Base-by-base conservation (phyloP, 2,329 filamentous ascomycete species). In the Bisporella sp. region DNA sequence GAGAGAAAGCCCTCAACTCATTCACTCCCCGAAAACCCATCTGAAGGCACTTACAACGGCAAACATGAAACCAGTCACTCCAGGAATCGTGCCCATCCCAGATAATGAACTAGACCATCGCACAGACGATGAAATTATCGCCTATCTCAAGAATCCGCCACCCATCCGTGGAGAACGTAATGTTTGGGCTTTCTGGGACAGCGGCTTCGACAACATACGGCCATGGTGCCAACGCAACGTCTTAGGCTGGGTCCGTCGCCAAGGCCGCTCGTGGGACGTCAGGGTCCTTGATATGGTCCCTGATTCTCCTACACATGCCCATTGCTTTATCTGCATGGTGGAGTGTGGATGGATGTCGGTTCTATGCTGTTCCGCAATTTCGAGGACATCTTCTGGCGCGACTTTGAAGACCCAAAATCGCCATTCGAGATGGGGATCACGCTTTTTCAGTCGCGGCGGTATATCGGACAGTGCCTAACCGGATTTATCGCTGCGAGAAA, bases 151-250 rank as follows among this genome's bases (percentile, higher is more conserved):
- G 31, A 51, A 49, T 2, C 55, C 60, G 32, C 60, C 62, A 4
- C 63, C 65, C 1, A 58, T 70, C 29, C 62, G 62, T 1, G 68
- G 67, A 0, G 69, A 73, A 47, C 71, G 69, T 54, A 74, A 74
- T 40, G 63, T 74, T 3, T 74, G 71, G 70, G 69, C 70, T 2
- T 71, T 71, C 50, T 74, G 71, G 71, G 65, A 73, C 49, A 66
- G 62, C 7, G 70, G 72, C 0, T 48, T 69, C 0, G 46, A 59
- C 4, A 50, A 52, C 6, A 71, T 72, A 64, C 69, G 67, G 6
- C 60, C 64, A 8, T 69, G 68, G 56, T 66, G 65, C 43, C 63
- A 64, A 41, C 59, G 61, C 29, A 73, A 69, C 30, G 62, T 73
- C 0, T 41, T 71, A 6, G 68, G 68, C 49, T 74, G 71, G 72